Base-by-base conservation (phyloP, 2,329 filamentous ascomycete species). In the Epichloe uncinata region DNA sequence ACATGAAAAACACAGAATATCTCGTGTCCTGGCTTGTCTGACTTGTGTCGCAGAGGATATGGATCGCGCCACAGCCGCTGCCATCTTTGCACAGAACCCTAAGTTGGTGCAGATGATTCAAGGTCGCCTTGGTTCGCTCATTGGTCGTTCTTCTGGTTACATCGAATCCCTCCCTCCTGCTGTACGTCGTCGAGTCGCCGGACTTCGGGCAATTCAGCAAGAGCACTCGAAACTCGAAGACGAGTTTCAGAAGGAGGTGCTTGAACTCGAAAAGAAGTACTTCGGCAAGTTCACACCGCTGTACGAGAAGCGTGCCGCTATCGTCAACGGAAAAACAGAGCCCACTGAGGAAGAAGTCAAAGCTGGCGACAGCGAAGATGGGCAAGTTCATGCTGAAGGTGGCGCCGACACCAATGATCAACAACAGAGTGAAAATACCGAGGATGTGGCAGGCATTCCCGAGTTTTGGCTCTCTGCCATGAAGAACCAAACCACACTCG, bases 401-500 rank as follows among this genome's bases (percentile, higher is more conserved):
- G 73, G 73, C 20, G 73, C 77, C 50, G 67, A 70, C 53, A 77
- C 82, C 62, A 71, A 75, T 61, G 59, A 67, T 45, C 77, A 81
- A 62, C 71, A 77, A 62, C 73, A 81, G 55, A 70, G 74, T 48
- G 75, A 82, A 56, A 73, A 79, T 58, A 66, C 71, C 50, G 72
- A 77, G 59, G 57, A 69, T 37, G 67, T 84, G 56, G 76, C 81
- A 62, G 93, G 93, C 69, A 96, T 98, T 55, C 93, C 93, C 55
- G 93, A 98, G 72, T 98, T 98, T 79, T 98, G 93, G 93, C 78
- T 98, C 47, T 96, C 91, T 54, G 91, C 94, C 60, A 97, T 98
- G 91, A 98, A 98, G 80, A 98, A 98, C 77, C 91, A 96, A 69
- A 81, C 93, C 62, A 95, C 90, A 33, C 82, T 98, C 50, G 88